Conservation (phyloP, 805 yeast genomes). For the Starmerella kuoi region DNA sequence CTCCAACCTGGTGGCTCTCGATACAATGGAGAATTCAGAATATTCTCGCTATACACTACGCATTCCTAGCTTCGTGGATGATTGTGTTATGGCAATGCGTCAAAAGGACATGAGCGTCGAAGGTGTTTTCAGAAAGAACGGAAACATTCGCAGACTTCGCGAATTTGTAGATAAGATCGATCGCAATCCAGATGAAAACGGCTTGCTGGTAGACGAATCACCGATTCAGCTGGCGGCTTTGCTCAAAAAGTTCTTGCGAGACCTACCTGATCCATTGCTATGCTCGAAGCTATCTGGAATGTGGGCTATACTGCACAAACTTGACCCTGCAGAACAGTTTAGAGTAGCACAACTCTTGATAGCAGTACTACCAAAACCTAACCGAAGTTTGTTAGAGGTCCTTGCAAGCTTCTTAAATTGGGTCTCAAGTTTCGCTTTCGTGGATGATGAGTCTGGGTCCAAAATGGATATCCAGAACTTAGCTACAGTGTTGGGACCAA, state of each 20-base stretch:
- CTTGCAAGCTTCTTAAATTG: conserved; percentile 75
- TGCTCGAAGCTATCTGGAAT: conserved; percentile 62
- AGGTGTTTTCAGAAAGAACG: conserved; percentile 92
- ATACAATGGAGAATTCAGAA: conserved; percentile 37
- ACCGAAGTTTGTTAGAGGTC: conserved; percentile 80
- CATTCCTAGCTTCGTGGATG: conserved; percentile 81
- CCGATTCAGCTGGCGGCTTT: conserved; percentile 90
- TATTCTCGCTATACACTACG: conserved; percentile 64
- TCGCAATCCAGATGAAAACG: conserved; percentile 54
- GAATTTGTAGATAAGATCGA: conserved; percentile 66
- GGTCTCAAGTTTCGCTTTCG: conserved; percentile 90
- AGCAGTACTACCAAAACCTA: conserved; percentile 65
- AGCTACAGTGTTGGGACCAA: conserved; percentile 93
- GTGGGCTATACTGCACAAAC: conserved; percentile 45
- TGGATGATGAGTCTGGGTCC: conserved; percentile 66
- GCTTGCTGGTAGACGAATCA: conserved; percentile 59
- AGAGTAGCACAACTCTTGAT: conserved; percentile 45
- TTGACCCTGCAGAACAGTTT: conserved; percentile 22
- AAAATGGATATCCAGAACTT: conserved; percentile 93
- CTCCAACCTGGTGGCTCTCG: conserved; percentile 39
- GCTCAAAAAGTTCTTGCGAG: conserved; percentile 81
- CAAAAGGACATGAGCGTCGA: conserved; percentile 90
- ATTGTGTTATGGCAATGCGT: conserved; percentile 65
- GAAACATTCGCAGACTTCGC: conserved; percentile 73
- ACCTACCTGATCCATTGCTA: conserved; percentile 81